phyloP scores from a whole-genome alignment of 1,284 basidiomycete species.

The Vanrija sp. region DNA sequence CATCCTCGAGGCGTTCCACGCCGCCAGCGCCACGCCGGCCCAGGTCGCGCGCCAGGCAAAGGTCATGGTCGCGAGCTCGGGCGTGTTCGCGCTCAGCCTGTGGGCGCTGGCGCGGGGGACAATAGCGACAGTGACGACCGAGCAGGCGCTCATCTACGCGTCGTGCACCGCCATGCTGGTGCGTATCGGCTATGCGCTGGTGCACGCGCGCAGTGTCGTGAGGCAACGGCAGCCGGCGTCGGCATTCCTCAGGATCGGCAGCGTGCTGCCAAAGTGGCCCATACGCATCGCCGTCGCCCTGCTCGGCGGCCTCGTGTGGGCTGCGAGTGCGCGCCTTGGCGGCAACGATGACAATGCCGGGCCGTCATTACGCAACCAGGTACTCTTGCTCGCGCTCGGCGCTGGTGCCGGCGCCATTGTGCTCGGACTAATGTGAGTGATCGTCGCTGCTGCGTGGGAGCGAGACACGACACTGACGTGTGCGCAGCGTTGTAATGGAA shows the following conservation, averaged over 20 bases:
- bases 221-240: too few species aligned
- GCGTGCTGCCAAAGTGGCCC: not conserved
- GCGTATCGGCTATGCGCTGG: slow-evolving; percentile 33
- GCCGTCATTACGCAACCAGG: not conserved
- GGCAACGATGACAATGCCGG: not conserved
- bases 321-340: not conserved
- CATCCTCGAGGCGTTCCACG: slow-evolving; percentile 80
- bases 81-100: slow-evolving; percentile 27
- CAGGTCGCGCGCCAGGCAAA: slow-evolving; percentile 34
- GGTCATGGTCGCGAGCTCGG: slow-evolving; percentile 37
- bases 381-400: slow-evolving; percentile 21
- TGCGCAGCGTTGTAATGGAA: not conserved
- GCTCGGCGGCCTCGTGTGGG: slow-evolving; percentile 1
- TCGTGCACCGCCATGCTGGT: slow-evolving; percentile 40
- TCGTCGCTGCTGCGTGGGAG: not conserved
- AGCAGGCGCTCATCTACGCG: slow-evolving; percentile 71
- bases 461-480: not conserved
- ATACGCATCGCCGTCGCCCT: not conserved
- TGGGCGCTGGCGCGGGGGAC: slow-evolving; percentile 1
- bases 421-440: slow-evolving; percentile 31
- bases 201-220: slow-evolving; percentile 20
- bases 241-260: not conserved
- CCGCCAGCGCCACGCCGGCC: slow-evolving; percentile 59
- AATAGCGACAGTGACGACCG: slow-evolving; percentile 12
- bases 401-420: slow-evolving; percentile 26